Evolutionary conservation across 179 eudicot species (phyloP).

Genomic region (Beta macrorhiza): DNA sequence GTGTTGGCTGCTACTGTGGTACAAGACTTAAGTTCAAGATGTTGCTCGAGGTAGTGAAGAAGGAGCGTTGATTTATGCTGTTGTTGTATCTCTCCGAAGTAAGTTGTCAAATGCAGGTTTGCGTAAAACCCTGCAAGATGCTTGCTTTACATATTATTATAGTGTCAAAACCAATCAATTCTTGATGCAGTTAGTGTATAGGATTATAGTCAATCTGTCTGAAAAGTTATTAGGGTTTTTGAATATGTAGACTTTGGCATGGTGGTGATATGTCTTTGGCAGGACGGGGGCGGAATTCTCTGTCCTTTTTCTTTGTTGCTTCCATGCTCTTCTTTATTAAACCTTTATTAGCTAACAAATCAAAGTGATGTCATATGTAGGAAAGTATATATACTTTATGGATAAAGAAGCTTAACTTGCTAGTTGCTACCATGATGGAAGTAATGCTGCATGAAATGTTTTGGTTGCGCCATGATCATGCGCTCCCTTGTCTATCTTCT

Average conservation of each 20-base stretch:
- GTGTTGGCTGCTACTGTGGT: neutral
- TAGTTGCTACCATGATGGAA: neutral
- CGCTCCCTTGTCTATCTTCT: neutral
- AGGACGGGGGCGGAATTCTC: too few species aligned
- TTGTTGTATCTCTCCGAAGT: neutral
- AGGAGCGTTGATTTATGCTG: neutral
- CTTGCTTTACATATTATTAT: neutral
- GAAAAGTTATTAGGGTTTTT: too few species aligned
- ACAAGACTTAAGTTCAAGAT: neutral
- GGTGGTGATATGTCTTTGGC: too few species aligned
- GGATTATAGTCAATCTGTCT: too few species aligned
- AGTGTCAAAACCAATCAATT: neutral
- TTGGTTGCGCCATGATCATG: neutral
- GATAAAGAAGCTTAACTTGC: neutral
- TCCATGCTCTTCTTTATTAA: too few species aligned
- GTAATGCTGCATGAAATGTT: neutral
- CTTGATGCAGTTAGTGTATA: too few species aligned
- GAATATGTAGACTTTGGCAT: too few species aligned
- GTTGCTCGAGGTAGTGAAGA: neutral
- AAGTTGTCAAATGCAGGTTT: neutral
- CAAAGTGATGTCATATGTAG: too few species aligned
- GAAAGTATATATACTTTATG: too few species aligned
- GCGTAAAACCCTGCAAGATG: neutral
- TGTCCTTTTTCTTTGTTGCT: too few species aligned
- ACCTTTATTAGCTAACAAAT: too few species aligned